A percentile compares a stretch with the other conserved stretches of the same genome.
Conservation (phyloP, 257 asterid species). For the Echites panduratus region DNA sequence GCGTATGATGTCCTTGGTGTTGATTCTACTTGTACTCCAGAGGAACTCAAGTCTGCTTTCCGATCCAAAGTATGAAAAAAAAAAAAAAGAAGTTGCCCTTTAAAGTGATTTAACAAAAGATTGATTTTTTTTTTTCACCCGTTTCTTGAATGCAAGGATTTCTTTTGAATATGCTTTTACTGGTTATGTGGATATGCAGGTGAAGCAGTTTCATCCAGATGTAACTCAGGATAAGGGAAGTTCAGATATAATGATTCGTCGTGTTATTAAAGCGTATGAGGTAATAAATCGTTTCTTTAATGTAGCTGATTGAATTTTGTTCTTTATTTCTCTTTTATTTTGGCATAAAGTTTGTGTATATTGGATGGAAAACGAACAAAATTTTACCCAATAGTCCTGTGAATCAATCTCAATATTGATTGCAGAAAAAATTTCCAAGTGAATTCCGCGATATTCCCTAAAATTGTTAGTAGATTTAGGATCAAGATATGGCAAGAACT, state of each 20-base stretch:
- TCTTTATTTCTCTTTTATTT: neutral
- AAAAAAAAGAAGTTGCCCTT: neutral
- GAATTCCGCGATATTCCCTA: neutral
- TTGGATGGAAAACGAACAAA: no score
- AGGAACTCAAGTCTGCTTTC: slow-evolving; percentile 78
- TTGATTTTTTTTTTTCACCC: neutral
- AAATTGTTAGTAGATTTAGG: neutral
- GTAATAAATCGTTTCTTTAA: slow-evolving; percentile 22
- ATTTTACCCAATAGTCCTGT: neutral
- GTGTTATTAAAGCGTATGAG: slow-evolving; percentile 82
- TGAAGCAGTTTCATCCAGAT: slow-evolving; percentile 86
- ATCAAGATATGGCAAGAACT: neutral
- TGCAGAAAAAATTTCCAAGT: neutral
- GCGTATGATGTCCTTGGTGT: slow-evolving; percentile 71
- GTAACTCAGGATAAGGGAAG: slow-evolving; percentile 38
- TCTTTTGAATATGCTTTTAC: neutral
- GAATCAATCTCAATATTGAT: neutral
- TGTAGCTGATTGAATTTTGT: neutral
- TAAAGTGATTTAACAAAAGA: neutral
- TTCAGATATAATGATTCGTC: slow-evolving; percentile 75
- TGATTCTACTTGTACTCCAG: slow-evolving; percentile 47
- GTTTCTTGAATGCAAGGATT: neutral
- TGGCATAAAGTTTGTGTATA: no score
- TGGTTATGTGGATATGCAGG: slow-evolving; percentile 32
- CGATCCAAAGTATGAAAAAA: slow-evolving; percentile 52